A percentile compares a stretch with the other conserved stretches of the same genome.
phyloP scores from a whole-genome alignment of 345 rosid genomes.

The Eucalyptus melliodora region DNA sequence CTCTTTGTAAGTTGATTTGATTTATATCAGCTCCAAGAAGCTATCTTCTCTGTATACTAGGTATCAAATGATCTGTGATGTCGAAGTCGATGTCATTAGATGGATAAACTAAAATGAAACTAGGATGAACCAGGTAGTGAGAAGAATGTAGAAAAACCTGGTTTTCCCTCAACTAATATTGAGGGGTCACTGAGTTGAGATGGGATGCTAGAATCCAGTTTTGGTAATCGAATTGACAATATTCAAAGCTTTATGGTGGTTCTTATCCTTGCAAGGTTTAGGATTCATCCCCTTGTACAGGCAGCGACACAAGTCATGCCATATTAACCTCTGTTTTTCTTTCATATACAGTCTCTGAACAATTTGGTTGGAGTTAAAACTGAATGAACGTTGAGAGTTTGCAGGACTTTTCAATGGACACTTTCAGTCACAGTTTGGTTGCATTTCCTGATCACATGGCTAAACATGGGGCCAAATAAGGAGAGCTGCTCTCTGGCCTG shows the following conservation, averaged over 20 bases:
- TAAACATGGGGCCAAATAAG: conserved; percentile 8
- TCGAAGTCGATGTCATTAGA: not conserved
- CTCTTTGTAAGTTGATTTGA: not conserved
- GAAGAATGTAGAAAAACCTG: fast-evolving
- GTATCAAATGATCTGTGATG: not conserved
- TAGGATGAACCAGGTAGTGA: not conserved
- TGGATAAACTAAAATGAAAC: not conserved
- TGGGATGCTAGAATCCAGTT: not conserved
- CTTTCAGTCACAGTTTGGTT: conserved; percentile 20
- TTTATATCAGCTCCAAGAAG: not conserved
- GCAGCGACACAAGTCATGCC: not conserved
- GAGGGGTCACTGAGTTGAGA: not conserved
- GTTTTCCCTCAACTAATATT: not conserved
- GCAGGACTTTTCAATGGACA: conserved; percentile 48
- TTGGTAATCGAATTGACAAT: fast-evolving
- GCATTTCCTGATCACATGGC: conserved; percentile 17
- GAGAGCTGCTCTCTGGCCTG: conserved; percentile 4
- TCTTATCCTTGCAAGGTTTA: not conserved
- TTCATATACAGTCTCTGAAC: not conserved
- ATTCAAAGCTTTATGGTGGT: not conserved
- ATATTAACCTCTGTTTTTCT: not conserved
- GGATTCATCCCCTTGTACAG: not conserved
- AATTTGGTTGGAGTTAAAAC: not conserved
- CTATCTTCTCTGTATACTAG: not conserved
- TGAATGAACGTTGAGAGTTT: not conserved